Evolutionary conservation across 257 asterid genomes (phyloP).

Genomic region (Cruciata laevipes): DNA sequence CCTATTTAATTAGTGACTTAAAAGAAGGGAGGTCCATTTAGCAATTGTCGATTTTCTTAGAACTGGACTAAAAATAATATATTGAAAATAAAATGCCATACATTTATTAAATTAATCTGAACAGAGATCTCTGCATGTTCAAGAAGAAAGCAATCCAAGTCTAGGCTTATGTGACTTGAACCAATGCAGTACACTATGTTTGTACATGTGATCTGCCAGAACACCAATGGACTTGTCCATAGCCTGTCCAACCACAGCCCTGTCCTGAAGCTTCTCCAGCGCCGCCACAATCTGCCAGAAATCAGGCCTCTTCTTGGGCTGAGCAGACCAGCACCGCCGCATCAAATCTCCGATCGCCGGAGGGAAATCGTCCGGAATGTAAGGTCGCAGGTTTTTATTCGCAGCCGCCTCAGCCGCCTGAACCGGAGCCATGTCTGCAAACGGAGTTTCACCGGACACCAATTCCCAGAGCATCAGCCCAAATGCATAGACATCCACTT

Average conservation of each 20-base stretch:
- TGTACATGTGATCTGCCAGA: background rate
- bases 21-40: too few species aligned
- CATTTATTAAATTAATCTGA: too few species aligned
- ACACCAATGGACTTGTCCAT: background rate
- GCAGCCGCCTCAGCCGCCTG: constrained; percentile 82
- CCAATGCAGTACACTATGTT: background rate
- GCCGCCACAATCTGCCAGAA: constrained; percentile 87
- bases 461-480: constrained; percentile 87
- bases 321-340: constrained; percentile 73
- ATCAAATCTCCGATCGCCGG: constrained; percentile 69
- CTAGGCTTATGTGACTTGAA: background rate
- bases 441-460: constrained; percentile 71
- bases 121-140: too few species aligned
- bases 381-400: constrained; percentile 71
- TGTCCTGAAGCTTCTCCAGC: constrained; percentile 56
- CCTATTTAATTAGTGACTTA: too few species aligned
- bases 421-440: constrained; percentile 72
- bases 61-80: too few species aligned
- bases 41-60: too few species aligned
- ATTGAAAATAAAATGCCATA: too few species aligned
- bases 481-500: constrained; percentile 79
- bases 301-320: constrained; percentile 84
- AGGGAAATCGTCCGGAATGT: constrained; percentile 51
- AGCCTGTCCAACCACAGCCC: background rate
- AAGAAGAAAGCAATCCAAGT: too few species aligned